Evolutionary conservation across 192 early-diverging fungal species (phyloP).

Genomic region (Anaeromyces robustus): DNA sequence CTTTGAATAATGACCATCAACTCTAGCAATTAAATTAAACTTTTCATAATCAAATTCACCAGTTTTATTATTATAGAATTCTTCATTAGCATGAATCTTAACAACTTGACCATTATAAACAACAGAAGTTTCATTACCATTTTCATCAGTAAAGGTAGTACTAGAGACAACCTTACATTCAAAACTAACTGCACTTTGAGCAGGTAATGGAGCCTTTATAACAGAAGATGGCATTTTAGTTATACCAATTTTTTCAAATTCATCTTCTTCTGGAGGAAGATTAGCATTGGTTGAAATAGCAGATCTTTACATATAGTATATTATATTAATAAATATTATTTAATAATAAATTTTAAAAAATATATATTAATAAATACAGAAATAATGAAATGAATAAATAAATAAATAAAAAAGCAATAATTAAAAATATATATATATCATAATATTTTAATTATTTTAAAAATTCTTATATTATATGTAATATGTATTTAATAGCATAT

Average conservation of each 20-base stretch:
- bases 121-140: background rate
- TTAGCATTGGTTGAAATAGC: background rate
- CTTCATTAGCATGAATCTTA: background rate
- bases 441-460: too few species aligned
- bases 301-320: background rate
- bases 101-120: background rate
- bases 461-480: too few species aligned
- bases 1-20: background rate
- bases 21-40: background rate
- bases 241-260: background rate
- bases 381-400: too few species aligned
- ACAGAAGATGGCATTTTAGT: background rate
- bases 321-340: background rate
- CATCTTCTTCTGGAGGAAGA: background rate
- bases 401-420: too few species aligned
- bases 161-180: background rate
- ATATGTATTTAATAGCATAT: too few species aligned
- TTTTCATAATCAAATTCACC: background rate
- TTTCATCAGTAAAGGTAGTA: background rate
- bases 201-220: background rate
- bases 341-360: too few species aligned
- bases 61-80: background rate
- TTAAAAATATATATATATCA: too few species aligned
- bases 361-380: too few species aligned
- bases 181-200: background rate